These are phyloP conservation scores for Mycena vitilis DNA, from an alignment of 768 basidiomycete genomes.

Conservation along the genomic window DNA sequence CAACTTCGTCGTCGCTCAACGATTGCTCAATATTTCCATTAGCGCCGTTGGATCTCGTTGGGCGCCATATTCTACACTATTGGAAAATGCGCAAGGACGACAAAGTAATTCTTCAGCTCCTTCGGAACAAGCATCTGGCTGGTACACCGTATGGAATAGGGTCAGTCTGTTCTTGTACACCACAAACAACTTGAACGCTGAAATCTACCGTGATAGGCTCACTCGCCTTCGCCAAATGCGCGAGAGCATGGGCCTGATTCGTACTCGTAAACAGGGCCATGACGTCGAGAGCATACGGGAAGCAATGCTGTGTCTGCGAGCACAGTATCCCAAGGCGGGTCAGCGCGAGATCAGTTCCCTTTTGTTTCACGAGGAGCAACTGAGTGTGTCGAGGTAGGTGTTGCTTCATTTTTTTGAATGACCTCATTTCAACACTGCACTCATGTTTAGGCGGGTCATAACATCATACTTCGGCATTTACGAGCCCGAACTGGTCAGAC, in stretches of 20 bases:
- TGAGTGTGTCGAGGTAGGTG: slow-evolving; percentile 42
- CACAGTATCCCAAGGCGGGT: slow-evolving; percentile 42
- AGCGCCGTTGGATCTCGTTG: too few relatives aligned
- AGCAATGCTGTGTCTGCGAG: slow-evolving; percentile 29
- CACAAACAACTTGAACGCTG: too few relatives aligned
- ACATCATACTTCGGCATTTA: too few relatives aligned
- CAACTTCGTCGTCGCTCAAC: too few relatives aligned
- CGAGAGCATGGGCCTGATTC: slow-evolving; percentile 32
- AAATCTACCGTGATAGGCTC: not conserved
- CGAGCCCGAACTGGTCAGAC: too few relatives aligned
- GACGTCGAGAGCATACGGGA: slow-evolving; percentile 39
- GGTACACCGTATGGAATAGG: slow-evolving; percentile 39
- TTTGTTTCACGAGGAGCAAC: slow-evolving; percentile 38
- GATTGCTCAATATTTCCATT: too few relatives aligned
- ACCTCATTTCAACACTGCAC: too few relatives aligned
- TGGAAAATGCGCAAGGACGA: slow-evolving; percentile 42
- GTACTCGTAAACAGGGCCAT: slow-evolving; percentile 36
- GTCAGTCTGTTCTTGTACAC: slow-evolving; percentile 22
- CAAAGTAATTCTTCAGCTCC: slow-evolving; percentile 38
- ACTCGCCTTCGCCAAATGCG: not conserved
- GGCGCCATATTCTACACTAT: slow-evolving; percentile 7
- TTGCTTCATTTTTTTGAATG: too few relatives aligned
- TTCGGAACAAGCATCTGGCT: slow-evolving; percentile 38
- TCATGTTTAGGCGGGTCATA: too few relatives aligned
- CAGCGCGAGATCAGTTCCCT: slow-evolving; percentile 38